Percentiles rank a stretch among this genome's conserved stretches.
Conservation (phyloP, 2,329 filamentous ascomycete genomes). For the Fusarium austroafricanum region DNA sequence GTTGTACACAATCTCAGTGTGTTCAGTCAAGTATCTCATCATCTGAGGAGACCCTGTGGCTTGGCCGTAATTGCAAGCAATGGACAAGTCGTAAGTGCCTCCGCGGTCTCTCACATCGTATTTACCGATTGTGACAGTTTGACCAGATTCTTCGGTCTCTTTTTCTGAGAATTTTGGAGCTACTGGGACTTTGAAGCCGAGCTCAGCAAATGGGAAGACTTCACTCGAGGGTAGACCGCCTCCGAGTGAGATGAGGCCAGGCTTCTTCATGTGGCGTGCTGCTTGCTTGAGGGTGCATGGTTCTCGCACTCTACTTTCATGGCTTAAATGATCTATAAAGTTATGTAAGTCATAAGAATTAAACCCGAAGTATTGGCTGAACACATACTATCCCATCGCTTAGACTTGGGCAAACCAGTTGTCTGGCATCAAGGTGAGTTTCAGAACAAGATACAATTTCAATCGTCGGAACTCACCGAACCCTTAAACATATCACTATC, state of each 20-base stretch:
- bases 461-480: constrained; percentile 60
- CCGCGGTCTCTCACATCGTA: constrained; percentile 77
- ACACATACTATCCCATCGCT: constrained; percentile 85
- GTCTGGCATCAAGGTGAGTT: constrained; percentile 43
- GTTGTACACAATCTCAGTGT: constrained; percentile 89
- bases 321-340: constrained; percentile 65
- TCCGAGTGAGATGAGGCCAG: constrained; percentile 90
- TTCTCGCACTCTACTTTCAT: constrained; percentile 70
- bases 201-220: constrained; percentile 89
- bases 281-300: constrained; percentile 85
- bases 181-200: constrained; percentile 79
- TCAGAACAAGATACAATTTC: background rate
- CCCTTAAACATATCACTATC: constrained; percentile 88
- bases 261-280: constrained; percentile 80
- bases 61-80: constrained; percentile 94
- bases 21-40: constrained; percentile 91
- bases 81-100: constrained; percentile 76
- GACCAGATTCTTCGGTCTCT: constrained; percentile 70
- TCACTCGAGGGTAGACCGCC: constrained; percentile 89
- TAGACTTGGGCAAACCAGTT: constrained; percentile 77
- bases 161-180: constrained; percentile 77
- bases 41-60: constrained; percentile 87
- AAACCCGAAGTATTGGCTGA: background rate
- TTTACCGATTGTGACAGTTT: constrained; percentile 77
- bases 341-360: constrained; percentile 18